Evolutionary conservation across 345 rosid species (phyloP), one percentile per base, ranked within the genome.

Genomic region (Citropsis articulata): DNA sequence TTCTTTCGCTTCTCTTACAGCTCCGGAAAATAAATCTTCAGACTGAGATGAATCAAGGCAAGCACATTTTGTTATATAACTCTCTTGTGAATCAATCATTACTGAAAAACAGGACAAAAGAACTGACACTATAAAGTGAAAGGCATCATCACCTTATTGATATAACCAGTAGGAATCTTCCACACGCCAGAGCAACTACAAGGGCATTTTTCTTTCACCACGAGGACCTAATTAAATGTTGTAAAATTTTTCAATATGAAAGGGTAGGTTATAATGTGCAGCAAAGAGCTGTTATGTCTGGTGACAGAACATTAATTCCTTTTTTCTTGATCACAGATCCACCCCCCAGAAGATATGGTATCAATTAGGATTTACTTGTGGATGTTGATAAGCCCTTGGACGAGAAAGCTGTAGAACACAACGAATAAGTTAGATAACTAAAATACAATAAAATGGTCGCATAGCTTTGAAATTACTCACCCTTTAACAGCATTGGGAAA

Each of bases 111-210:
- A 25, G 12, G 31, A 38, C 2, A 2, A 40, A 42, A 68, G 30
- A 40, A 68, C 40, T 40, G 71, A 69, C 33, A 42, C 9, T 48
- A 64, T 7, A 18, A 24, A 59, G 25, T 66, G 6, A 45, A 9
- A 27, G 38, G 3, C 36, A 68, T 73, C 36, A 60, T 73, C 71
- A 85, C 90, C 87, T 88, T 88, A 42, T 85, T 81, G 71, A 88
- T 80, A 38, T 85, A 87, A 55, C 93, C 93, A 1, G 88, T 88
- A 0, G 91, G 93, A 67, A 87, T 70, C 83, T 90, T 90, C 90
- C 91, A 87, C 53, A 86, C 81, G 3, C 75, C 86, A 2, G 81
- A 78, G 81, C 89, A 85, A 66, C 66, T 84, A 60, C 84, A 84
- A 16, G 86, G 81, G 31, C 85, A 77, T 36, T 80, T 84, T 73